Conservation (phyloP, 108 stramenopile species). For the Cyclotella baltica region DNA sequence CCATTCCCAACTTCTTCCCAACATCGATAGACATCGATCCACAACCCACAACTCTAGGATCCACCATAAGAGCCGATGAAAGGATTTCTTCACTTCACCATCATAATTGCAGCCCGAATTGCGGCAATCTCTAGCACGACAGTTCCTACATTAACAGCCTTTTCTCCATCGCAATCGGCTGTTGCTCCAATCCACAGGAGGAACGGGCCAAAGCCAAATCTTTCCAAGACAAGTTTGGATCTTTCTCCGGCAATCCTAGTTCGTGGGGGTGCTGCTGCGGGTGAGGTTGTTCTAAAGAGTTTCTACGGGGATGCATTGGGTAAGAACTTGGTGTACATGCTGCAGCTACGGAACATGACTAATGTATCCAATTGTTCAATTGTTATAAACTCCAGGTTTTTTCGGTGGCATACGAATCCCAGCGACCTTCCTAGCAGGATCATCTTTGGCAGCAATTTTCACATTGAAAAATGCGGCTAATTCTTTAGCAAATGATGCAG, state of each 20-base stretch:
- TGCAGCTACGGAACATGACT: no score
- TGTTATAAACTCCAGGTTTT: no score
- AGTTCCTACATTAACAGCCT: not conserved
- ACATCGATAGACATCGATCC: no score
- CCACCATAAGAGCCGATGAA: not conserved
- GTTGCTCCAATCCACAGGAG: not conserved
- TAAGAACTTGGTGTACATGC: no score
- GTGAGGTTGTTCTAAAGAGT: constrained; percentile 11
- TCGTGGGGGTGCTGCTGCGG: constrained; percentile 8
- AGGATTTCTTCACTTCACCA: not conserved
- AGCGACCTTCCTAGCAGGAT: constrained; percentile 36
- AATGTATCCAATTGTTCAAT: no score
- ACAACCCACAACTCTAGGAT: no score
- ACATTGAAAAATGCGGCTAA: constrained; percentile 14
- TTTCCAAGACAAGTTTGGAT: not conserved
- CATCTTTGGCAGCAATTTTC: constrained; percentile 37
- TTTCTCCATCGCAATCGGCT: not conserved
- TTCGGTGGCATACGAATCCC: constrained; percentile 34
- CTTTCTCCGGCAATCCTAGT: not conserved
- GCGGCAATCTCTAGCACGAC: not conserved
- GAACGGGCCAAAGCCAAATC: not conserved
- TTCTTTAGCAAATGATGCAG: not conserved
- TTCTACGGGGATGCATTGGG: constrained; percentile 13
- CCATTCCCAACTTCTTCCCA: no score
- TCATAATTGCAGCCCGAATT: not conserved